A percentile compares a stretch with the other conserved stretches of the same genome.
Conservation (phyloP, 2,329 filamentous ascomycete species). For the Penicillium aurantiogriseum region DNA sequence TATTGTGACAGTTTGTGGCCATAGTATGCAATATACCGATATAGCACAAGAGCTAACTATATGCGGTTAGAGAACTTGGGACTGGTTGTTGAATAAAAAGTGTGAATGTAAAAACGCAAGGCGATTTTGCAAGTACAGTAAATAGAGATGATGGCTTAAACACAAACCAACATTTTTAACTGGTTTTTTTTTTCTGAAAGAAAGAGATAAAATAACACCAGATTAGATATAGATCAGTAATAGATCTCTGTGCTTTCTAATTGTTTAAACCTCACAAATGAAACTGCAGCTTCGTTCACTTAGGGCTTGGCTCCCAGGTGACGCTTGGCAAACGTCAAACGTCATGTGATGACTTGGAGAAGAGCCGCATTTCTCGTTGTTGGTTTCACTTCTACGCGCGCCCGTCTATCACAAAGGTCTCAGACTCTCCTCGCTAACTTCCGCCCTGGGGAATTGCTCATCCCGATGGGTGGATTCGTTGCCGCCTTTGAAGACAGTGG, state of each 20-base stretch:
- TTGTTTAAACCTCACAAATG: not conserved
- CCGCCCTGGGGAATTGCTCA: slow-evolving; percentile 22
- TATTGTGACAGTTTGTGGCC: no score
- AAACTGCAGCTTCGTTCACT: not conserved
- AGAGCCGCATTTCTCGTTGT: slow-evolving; percentile 19
- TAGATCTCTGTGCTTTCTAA: not conserved
- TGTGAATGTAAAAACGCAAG: no score
- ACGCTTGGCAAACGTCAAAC: slow-evolving; percentile 14
- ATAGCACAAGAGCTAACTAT: no score
- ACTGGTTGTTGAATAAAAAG: no score
- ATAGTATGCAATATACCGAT: no score
- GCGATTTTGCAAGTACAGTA: no score
- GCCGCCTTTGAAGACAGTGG: slow-evolving; percentile 37
- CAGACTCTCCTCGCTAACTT: slow-evolving; percentile 21
- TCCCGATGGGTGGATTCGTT: slow-evolving; percentile 39
- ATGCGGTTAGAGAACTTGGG: no score
- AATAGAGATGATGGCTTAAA: not conserved
- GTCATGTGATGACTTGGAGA: slow-evolving; percentile 20
- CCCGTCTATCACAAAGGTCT: slow-evolving; percentile 15
- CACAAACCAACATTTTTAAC: not conserved
- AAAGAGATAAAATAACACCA: not conserved
- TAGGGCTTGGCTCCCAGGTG: slow-evolving; percentile 11
- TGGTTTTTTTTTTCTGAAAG: not conserved
- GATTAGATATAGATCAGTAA: no score
- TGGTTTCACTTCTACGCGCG: slow-evolving; percentile 10